Percentiles rank a stretch among this genome's conserved stretches.
These are phyloP conservation scores for Neoscytalidium dimidiatum DNA, from an alignment of 2,329 filamentous ascomycete genomes.

Conservation along the genomic window DNA sequence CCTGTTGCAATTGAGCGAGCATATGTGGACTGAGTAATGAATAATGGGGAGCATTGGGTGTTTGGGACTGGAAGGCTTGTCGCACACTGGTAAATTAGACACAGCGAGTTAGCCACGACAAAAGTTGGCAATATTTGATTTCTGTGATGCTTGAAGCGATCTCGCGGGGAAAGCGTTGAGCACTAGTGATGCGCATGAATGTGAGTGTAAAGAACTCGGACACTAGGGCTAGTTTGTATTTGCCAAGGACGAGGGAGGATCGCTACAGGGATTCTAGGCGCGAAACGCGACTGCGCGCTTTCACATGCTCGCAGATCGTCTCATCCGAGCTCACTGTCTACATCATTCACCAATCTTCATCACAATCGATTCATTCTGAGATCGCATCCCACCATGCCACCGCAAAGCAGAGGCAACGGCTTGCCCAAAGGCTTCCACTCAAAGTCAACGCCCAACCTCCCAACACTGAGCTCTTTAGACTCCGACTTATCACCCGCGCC, in stretches of 20 bases:
- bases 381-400: conserved; percentile 36
- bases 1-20: conserved; percentile 69
- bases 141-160: too few relatives aligned
- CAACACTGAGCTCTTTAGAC: conserved; percentile 41
- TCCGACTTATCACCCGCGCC: conserved; percentile 22
- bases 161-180: too few relatives aligned
- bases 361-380: neutral
- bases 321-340: neutral
- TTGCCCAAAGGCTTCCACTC: conserved; percentile 46
- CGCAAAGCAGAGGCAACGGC: conserved; percentile 45
- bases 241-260: too few relatives aligned
- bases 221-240: too few relatives aligned
- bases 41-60: neutral
- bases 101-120: neutral
- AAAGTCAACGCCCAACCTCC: conserved; percentile 50
- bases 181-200: too few relatives aligned
- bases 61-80: neutral
- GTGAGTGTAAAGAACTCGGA: too few relatives aligned
- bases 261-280: neutral
- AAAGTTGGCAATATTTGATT: neutral
- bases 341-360: neutral
- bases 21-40: conserved; percentile 57
- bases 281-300: conserved; percentile 2
- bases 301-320: conserved; percentile 9
- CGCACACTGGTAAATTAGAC: neutral